Base-by-base conservation (phyloP, 257 asterid species). In the Fraxinus excelsior region DNA sequence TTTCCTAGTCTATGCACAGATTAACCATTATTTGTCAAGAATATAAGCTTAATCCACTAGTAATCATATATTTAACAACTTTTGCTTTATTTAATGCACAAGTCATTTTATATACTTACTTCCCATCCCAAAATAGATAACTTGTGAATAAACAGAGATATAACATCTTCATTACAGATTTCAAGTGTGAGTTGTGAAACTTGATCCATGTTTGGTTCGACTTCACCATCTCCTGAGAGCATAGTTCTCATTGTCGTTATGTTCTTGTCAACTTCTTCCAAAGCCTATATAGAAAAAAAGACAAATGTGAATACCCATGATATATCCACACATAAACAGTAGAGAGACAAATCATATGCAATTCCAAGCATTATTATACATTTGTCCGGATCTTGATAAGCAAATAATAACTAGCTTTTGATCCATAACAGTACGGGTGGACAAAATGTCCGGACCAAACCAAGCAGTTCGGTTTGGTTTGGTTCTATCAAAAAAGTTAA, bases 221-320 rank as follows among this genome's bases (percentile, higher is more conserved):
- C 82, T 78, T 96, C 99, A 67, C 98, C 95, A 78, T 96, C 97
- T 82, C 98, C 99, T 31, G 88, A 85, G 78, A 96, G 86, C 97
- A 93, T 93, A 77, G 84, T 84, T 87, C 85, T 90, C 97, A 96
- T 90, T 38, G 93, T 18, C 86, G 79, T 77, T 53, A 93, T 85
- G 85, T 96, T 96, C 89, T 93, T 96, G 89, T 96, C 99, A 80
- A 92, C 99, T 84, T 96, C 98, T 88, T 93, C 98, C 88, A 96
- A 84, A 71, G 97, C 97, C 99, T 96, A 83, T 56, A 72, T 49
- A 69, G 53, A 81, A 75, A 37, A 37, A 40, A 78, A 40, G 14
- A 74, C 66, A 58, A 46, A 72, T 60, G 71, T 37, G 34, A 82
- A 74, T 38, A 56, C 40, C 72, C n/a, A 71, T 35, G 42, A 73